phyloP scores from a whole-genome alignment of 1,284 basidiomycete species.

The Xerocomus nothofagi region DNA sequence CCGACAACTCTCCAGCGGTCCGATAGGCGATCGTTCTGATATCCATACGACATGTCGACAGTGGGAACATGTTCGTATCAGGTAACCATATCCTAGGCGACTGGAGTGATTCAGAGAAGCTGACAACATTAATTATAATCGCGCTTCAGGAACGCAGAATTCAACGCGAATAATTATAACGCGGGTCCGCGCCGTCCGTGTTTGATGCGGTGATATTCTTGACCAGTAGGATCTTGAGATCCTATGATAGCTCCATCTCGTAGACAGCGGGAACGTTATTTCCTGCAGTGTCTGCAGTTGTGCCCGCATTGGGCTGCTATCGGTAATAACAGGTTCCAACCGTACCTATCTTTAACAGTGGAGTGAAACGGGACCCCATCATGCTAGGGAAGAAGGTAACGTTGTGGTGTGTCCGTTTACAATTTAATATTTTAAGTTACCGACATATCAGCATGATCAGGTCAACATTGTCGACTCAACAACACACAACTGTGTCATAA shows the following conservation, averaged over 20 bases:
- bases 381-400: neutral
- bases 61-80: neutral
- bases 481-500: neutral
- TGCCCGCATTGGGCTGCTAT: neutral
- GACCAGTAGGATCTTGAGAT: too few relatives aligned
- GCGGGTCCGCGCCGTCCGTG: neutral
- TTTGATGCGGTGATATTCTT: neutral
- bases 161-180: too few relatives aligned
- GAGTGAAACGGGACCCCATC: neutral
- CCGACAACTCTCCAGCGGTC: too few relatives aligned
- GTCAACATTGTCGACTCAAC: too few relatives aligned
- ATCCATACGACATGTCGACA: neutral
- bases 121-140: too few relatives aligned
- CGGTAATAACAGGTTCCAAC: neutral
- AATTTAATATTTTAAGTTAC: too few relatives aligned
- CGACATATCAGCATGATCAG: too few relatives aligned
- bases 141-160: too few relatives aligned
- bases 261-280: neutral
- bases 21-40: too few relatives aligned
- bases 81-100: neutral
- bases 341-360: neutral
- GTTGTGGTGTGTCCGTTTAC: neutral
- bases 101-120: neutral
- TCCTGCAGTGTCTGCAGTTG: neutral
- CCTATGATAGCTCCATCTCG: neutral